phyloP scores from a whole-genome alignment of 495 filamentous ascomycete species.

The Hypoxylon fuscum region DNA sequence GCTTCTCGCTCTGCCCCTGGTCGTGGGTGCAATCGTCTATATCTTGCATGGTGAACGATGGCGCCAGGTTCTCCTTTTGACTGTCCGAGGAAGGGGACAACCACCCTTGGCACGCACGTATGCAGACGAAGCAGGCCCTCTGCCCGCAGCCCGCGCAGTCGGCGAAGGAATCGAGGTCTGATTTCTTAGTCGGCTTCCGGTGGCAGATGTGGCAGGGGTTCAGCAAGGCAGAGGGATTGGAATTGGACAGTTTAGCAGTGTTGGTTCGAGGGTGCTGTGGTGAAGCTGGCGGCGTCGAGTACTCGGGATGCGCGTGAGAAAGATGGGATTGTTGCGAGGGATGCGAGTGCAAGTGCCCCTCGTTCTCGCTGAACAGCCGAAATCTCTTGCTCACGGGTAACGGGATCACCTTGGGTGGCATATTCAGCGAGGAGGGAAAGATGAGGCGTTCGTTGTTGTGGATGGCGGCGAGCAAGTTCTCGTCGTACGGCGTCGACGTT shows the following conservation, averaged over 20 bases:
- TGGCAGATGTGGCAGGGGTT: constrained; percentile 60
- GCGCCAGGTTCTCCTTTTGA: constrained; percentile 31
- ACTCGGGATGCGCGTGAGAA: constrained; percentile 42
- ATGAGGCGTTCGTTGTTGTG: constrained; percentile 35
- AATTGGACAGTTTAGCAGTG: constrained; percentile 13
- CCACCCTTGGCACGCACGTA: constrained; percentile 57
- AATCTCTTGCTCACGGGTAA: constrained; percentile 47
- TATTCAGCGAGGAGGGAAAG: constrained; percentile 23
- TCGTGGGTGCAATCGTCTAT: constrained; percentile 38
- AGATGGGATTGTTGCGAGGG: constrained; percentile 32
- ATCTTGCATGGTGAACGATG: constrained; percentile 54
- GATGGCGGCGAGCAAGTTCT: constrained; percentile 33
- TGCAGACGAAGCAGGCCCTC: constrained; percentile 58
- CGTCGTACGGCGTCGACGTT: constrained; percentile 27
- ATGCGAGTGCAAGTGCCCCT: constrained; percentile 18
- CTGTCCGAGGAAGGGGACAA: constrained; percentile 25
- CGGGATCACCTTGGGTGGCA: constrained; percentile 45
- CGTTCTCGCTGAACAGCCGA: constrained; percentile 31
- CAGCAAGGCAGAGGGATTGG: constrained; percentile 38
- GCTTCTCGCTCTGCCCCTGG: constrained; percentile 5
- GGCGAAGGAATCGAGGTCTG: constrained; percentile 58
- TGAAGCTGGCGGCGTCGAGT: constrained; percentile 17
- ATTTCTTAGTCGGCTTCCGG: constrained; percentile 57
- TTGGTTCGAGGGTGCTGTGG: constrained; percentile 22
- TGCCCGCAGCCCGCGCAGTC: constrained; percentile 58